Percentiles rank a stretch among this genome's conserved stretches.
Evolutionary conservation across 225 moss, liverwort and hornwort species (phyloP).

Genomic region (Marchantia paleacea): DNA sequence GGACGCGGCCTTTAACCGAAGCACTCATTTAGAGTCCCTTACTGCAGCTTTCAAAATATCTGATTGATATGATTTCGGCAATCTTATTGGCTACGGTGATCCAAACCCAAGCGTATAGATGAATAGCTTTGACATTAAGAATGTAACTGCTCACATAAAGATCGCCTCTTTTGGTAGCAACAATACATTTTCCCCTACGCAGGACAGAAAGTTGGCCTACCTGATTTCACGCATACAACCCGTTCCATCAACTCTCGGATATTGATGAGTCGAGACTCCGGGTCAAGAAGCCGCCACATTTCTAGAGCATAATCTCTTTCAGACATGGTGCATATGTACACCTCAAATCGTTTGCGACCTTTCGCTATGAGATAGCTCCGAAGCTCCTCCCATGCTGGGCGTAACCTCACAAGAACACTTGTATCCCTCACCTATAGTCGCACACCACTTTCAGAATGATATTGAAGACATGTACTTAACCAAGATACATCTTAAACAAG

Average conservation of each 20-base stretch:
- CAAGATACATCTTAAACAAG: not conserved
- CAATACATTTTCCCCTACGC: not conserved
- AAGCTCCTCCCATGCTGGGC: slow-evolving; percentile 95
- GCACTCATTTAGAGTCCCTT: no score
- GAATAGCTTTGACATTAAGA: no score
- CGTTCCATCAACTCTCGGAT: slow-evolving; percentile 92
- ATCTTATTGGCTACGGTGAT: no score
- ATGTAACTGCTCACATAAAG: no score
- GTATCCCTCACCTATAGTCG: slow-evolving; percentile 76
- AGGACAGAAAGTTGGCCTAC: slow-evolving; percentile 30
- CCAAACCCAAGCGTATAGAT: no score
- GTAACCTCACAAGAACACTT: slow-evolving; percentile 87
- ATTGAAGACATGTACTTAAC: not conserved
- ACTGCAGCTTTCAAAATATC: no score
- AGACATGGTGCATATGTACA: slow-evolving; percentile 99
- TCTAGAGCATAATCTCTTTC: slow-evolving; percentile 98
- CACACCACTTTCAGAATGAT: not conserved
- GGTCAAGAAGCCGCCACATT: slow-evolving; percentile 99
- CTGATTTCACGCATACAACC: slow-evolving; percentile 95
- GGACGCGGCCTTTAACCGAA: no score
- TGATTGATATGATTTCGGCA: no score
- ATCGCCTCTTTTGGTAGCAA: not conserved
- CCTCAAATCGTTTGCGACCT: slow-evolving; percentile 97
- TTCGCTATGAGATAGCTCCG: slow-evolving; percentile 89
- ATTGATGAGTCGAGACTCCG: slow-evolving; percentile 83